These are phyloP conservation scores for Aspergillus olivimuriae DNA, from an alignment of 495 filamentous ascomycete genomes.

Conservation along the genomic window DNA sequence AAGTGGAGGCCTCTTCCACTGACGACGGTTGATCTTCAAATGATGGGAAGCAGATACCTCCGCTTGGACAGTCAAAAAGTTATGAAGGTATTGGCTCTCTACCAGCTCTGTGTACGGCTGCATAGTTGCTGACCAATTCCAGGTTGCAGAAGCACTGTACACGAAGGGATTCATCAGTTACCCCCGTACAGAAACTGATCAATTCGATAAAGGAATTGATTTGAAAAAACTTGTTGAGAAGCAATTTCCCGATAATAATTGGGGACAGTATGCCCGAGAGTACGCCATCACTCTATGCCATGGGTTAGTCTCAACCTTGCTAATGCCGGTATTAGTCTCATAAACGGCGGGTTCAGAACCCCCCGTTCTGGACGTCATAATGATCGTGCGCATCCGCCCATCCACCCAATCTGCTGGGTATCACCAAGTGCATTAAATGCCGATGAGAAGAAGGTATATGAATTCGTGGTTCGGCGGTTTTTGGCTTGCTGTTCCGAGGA, in stretches of 20 bases:
- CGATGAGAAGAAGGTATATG: slow-evolving; percentile 75
- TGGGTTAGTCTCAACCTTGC: background rate
- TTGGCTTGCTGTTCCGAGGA: slow-evolving; percentile 95
- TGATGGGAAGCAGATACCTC: slow-evolving; percentile 82
- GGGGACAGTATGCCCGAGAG: slow-evolving; percentile 78
- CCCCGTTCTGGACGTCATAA: slow-evolving; percentile 81
- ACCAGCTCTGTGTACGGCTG: background rate
- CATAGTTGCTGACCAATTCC: slow-evolving; percentile 7
- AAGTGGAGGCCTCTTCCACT: slow-evolving; percentile 92
- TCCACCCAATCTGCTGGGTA: slow-evolving; percentile 85
- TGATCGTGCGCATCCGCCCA: slow-evolving; percentile 94
- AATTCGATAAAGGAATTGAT: slow-evolving; percentile 88
- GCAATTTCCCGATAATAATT: slow-evolving; percentile 65
- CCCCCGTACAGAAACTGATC: slow-evolving; percentile 93
- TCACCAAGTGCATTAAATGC: slow-evolving; percentile 50
- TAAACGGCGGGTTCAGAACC: slow-evolving; percentile 71
- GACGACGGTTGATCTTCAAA: slow-evolving; percentile 98
- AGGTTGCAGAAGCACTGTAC: slow-evolving; percentile 82
- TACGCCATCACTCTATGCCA: slow-evolving; percentile 15
- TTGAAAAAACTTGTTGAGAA: slow-evolving; percentile 74
- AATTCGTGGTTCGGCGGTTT: slow-evolving; percentile 91
- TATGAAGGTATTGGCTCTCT: slow-evolving; percentile 80
- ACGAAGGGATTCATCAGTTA: slow-evolving; percentile 95
- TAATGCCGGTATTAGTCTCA: slow-evolving; percentile 41
- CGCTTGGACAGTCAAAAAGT: slow-evolving; percentile 78